These are phyloP conservation scores for Striga hermonthica DNA, from an alignment of 305 asterid species.

Conservation along the genomic window DNA sequence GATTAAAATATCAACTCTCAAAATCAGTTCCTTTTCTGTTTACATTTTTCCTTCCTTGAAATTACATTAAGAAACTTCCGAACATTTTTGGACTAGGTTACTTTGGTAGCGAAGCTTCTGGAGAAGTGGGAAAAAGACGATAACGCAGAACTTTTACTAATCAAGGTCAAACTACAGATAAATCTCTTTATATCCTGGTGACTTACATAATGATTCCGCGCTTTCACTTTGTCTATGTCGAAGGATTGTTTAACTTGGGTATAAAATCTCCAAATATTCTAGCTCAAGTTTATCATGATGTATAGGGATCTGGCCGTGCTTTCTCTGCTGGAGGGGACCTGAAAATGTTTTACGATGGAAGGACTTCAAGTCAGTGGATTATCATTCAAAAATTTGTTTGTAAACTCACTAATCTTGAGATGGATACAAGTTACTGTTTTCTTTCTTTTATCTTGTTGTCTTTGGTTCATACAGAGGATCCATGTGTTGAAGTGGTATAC, in stretches of 20 bases:
- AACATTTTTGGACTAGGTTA: conserved; percentile 43
- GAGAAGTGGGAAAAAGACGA: conserved; percentile 90
- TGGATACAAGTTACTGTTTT: neutral
- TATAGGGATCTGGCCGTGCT: conserved; percentile 88
- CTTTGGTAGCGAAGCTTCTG: conserved; percentile 62
- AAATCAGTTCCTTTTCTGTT: conserved; percentile 1
- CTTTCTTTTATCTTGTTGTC: too few relatives aligned
- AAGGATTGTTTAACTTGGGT: neutral
- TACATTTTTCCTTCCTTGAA: neutral
- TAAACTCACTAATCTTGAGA: neutral
- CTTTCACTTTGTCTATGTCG: neutral
- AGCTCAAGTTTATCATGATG: neutral
- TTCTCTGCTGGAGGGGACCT: conserved; percentile 95
- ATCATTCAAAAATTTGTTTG: neutral
- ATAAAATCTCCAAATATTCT: neutral
- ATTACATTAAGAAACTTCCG: conserved; percentile 5
- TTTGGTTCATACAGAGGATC: conserved; percentile 51
- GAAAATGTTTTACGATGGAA: conserved; percentile 75
- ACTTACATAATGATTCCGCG: neutral
- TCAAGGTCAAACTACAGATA: conserved; percentile 50
- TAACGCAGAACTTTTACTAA: conserved; percentile 56
- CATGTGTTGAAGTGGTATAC: conserved; percentile 72
- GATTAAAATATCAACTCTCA: conserved; percentile 12
- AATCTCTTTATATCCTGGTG: neutral
- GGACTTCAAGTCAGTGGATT: conserved; percentile 47